Percentiles rank a stretch among this genome's conserved stretches.
phyloP scores from a whole-genome alignment of 768 basidiomycete genomes.

The Pilatotrama ljubarskyi region DNA sequence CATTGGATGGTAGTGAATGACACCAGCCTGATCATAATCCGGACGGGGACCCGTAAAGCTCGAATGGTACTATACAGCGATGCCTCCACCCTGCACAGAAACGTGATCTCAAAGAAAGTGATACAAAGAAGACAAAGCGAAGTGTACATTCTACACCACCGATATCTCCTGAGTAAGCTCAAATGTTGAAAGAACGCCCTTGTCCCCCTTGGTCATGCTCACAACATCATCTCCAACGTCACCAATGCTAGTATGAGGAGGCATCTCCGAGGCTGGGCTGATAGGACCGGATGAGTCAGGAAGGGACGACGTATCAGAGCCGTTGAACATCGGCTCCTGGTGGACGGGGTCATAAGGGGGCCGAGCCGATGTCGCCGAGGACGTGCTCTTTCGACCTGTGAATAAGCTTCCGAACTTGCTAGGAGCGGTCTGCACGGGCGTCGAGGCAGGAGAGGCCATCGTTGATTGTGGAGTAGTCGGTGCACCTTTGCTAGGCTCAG shows the following conservation, averaged over 20 bases:
- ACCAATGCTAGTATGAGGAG: constrained; percentile 18
- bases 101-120: too few species aligned
- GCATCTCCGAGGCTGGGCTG: constrained; percentile 44
- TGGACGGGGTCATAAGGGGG: constrained; percentile 25
- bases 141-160: not conserved
- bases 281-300: constrained; percentile 50
- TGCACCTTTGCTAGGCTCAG: not conserved
- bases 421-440: constrained; percentile 36
- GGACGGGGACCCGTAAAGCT: too few species aligned
- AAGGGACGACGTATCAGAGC: constrained; percentile 60
- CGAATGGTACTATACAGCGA: too few species aligned
- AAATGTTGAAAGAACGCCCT: not conserved
- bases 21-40: too few species aligned
- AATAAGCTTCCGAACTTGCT: constrained; percentile 76
- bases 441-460: constrained; percentile 28
- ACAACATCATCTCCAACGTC: not conserved
- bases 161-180: constrained; percentile 1
- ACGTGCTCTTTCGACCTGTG: constrained; percentile 52
- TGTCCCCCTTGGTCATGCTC: not conserved
- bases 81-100: too few species aligned
- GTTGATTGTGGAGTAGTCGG: constrained; percentile 12
- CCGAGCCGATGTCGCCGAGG: constrained; percentile 43
- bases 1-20: too few species aligned
- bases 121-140: not conserved
- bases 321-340: constrained; percentile 46